Conservation (phyloP, 1,284 basidiomycete genomes). For the Spongispora temasekensis region DNA sequence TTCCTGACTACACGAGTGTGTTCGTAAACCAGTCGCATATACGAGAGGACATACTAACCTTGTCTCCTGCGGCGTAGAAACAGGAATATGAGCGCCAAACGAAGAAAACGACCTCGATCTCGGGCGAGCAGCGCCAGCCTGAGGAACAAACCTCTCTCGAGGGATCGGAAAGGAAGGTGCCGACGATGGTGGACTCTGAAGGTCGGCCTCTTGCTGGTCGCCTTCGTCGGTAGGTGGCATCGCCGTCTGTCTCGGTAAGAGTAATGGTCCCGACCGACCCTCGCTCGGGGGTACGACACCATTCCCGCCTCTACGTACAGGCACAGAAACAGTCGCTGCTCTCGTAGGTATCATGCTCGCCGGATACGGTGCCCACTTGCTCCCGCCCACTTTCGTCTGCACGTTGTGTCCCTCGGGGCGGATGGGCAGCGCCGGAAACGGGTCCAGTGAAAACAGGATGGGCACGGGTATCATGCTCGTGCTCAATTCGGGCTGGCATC, state of each 20-base stretch:
- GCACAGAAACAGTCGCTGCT: slow-evolving; percentile 36
- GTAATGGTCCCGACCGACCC: neutral
- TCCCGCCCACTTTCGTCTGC: neutral
- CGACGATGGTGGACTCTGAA: neutral
- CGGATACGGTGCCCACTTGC: neutral
- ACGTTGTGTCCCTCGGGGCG: neutral
- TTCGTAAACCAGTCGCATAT: neutral
- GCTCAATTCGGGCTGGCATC: slow-evolving; percentile 54
- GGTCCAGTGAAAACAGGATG: slow-evolving; percentile 64
- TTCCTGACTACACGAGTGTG: slow-evolving; percentile 20
- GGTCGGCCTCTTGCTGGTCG: neutral
- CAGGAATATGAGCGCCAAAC: slow-evolving; percentile 41
- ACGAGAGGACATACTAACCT: slow-evolving; percentile 20
- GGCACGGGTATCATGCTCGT: slow-evolving; percentile 61
- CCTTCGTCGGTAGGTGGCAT: neutral
- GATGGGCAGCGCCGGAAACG: slow-evolving; percentile 39
- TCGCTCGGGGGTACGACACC: neutral
- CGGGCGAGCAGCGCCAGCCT: slow-evolving; percentile 51
- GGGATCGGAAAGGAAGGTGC: slow-evolving; percentile 41
- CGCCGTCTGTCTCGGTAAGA: slow-evolving; percentile 19
- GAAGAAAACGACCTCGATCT: slow-evolving; percentile 76
- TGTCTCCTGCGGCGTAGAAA: slow-evolving; percentile 1
- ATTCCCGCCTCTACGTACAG: slow-evolving; percentile 22
- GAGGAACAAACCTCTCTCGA: slow-evolving; percentile 63
- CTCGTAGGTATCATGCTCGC: slow-evolving; percentile 21